Conservation (phyloP, 2,329 filamentous ascomycete species). For the Cladosporium sp. region DNA sequence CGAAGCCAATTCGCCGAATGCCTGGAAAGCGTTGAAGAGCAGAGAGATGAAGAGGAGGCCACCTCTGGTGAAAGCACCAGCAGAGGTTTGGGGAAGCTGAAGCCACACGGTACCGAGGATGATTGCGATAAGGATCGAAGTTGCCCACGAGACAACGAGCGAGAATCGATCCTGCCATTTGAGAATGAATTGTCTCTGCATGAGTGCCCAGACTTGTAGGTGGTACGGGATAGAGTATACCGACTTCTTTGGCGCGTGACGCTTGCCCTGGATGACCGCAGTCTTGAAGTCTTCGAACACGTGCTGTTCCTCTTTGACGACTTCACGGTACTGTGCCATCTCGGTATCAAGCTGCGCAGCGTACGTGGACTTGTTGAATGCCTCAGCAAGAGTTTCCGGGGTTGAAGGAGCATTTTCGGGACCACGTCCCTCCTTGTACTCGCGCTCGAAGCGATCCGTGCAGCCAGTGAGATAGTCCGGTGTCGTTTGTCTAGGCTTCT, state of each 20-base stretch:
- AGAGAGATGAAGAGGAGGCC: constrained; percentile 79
- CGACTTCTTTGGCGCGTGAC: constrained; percentile 69
- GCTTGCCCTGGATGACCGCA: constrained; percentile 77
- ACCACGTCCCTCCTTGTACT: constrained; percentile 69
- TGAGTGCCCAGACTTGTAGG: constrained; percentile 77
- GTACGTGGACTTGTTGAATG: constrained; percentile 68
- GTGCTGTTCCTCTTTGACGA: constrained; percentile 64
- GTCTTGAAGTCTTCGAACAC: constrained; percentile 74
- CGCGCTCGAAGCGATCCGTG: constrained; percentile 80
- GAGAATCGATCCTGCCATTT: constrained; percentile 85
- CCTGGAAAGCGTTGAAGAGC: constrained; percentile 85
- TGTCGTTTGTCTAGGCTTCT: constrained; percentile 75
- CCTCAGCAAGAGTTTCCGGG: constrained; percentile 66
- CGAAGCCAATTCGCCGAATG: constrained; percentile 73
- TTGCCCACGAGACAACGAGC: constrained; percentile 72
- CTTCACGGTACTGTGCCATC: constrained; percentile 69
- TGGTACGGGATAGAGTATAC: constrained; percentile 85
- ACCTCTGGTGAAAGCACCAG: constrained; percentile 77
- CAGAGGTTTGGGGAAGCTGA: constrained; percentile 62
- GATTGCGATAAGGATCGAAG: constrained; percentile 72
- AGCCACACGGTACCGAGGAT: constrained; percentile 80
- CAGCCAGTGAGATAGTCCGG: constrained; percentile 81
- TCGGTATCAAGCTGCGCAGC: constrained; percentile 61
- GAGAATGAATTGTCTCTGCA: constrained; percentile 80
- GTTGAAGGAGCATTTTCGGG: constrained; percentile 68